These are phyloP conservation scores for Rosa lucieae DNA, from an alignment of 306 rosid species.

Conservation along the genomic window DNA sequence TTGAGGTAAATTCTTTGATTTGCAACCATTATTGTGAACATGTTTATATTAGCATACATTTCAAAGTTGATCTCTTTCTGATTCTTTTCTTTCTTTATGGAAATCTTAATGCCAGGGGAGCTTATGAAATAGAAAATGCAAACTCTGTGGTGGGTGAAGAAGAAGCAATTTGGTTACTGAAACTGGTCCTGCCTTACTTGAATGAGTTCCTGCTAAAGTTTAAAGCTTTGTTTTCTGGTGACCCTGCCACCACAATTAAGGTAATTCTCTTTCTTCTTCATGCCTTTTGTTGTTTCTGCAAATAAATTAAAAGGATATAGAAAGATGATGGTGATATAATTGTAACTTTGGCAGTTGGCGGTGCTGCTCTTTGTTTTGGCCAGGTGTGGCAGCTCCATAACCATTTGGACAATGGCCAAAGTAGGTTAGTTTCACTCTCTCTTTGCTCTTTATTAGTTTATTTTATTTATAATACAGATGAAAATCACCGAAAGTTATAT, in stretches of 20 bases:
- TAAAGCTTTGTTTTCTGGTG: conserved; percentile 84
- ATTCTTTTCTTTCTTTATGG: not conserved
- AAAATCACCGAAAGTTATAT: not conserved
- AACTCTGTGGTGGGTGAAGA: conserved; percentile 64
- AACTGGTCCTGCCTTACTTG: conserved; percentile 67
- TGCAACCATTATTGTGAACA: conserved; percentile 7
- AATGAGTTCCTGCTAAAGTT: conserved; percentile 71
- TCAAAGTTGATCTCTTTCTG: conserved; percentile 3
- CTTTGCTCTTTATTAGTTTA: not conserved
- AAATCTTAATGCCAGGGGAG: conserved; percentile 41
- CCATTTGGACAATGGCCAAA: conserved; percentile 81
- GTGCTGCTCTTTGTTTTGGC: conserved; percentile 83
- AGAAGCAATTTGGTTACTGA: conserved; percentile 78
- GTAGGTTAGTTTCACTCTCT: conserved; percentile 39
- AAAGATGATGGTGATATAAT: not conserved
- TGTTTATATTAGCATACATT: not conserved
- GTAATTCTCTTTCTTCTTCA: conserved; percentile 28
- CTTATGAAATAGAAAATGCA: conserved; percentile 43
- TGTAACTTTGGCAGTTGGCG: conserved; percentile 62
- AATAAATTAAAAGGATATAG: not conserved
- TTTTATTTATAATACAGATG: not conserved
- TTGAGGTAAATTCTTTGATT: conserved; percentile 49
- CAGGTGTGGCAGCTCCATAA: conserved; percentile 79
- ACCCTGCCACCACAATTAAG: conserved; percentile 87
- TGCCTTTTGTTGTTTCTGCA: not conserved